Evolutionary conservation across 2,329 filamentous ascomycete species (phyloP).

Genomic region (Sodiomyces alkalinus): DNA sequence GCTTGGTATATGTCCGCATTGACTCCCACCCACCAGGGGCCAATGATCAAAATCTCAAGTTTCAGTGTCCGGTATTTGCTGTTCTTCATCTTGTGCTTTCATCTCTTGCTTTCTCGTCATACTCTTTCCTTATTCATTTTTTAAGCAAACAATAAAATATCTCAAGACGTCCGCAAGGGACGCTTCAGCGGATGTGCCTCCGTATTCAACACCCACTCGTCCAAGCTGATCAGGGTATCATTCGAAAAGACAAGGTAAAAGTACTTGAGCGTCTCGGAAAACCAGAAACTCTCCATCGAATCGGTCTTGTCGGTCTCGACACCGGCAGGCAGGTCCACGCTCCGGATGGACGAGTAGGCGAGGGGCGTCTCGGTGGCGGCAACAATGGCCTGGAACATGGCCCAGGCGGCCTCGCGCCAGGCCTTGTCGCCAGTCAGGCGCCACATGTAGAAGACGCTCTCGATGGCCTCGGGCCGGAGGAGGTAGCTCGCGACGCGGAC

Average conservation of each 20-base stretch:
- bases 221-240: constrained; percentile 45
- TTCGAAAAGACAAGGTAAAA: constrained; percentile 61
- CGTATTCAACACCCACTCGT: constrained; percentile 53
- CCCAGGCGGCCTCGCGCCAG: constrained; percentile 30
- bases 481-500: constrained; percentile 26
- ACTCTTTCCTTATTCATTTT: too few species aligned
- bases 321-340: constrained; percentile 4
- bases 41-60: too few species aligned
- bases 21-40: too few species aligned
- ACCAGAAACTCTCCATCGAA: constrained; percentile 42
- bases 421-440: constrained; percentile 29
- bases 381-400: constrained; percentile 29
- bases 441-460: constrained; percentile 36
- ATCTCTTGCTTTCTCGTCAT: too few species aligned
- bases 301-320: constrained; percentile 7
- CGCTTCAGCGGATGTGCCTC: constrained; percentile 36
- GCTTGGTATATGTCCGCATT: too few species aligned
- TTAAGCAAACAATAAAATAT: not conserved
- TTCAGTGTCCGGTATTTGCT: too few species aligned
- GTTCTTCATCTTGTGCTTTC: not conserved
- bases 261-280: constrained; percentile 65
- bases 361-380: constrained; percentile 25
- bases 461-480: constrained; percentile 34
- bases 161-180: constrained; percentile 9
- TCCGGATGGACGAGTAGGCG: constrained; percentile 24